A percentile compares a stretch with the other conserved stretches of the same genome.
These are phyloP conservation scores for Boletellus sp. DNA, from an alignment of 768 basidiomycete species.

Conservation along the genomic window DNA sequence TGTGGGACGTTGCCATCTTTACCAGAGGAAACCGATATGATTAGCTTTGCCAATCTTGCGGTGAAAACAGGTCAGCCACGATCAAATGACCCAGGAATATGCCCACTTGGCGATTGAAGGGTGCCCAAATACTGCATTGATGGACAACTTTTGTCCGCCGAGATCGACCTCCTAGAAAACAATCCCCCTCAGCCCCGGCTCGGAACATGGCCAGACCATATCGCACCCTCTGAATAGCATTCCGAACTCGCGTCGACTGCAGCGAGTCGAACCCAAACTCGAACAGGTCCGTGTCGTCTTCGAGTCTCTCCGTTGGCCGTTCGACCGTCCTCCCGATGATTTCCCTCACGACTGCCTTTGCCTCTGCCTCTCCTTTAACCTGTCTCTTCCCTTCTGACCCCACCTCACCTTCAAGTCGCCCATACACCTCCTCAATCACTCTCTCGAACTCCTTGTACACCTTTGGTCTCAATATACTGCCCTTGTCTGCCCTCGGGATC, in stretches of 20 bases:
- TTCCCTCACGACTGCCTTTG: slow-evolving; percentile 9
- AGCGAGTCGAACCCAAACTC: slow-evolving; percentile 53
- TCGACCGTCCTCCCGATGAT: slow-evolving; percentile 24
- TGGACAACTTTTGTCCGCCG: slow-evolving; percentile 18
- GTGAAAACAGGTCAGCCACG: not conserved
- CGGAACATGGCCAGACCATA: slow-evolving; percentile 25
- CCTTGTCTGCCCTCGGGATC: slow-evolving; percentile 51
- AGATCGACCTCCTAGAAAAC: slow-evolving; percentile 16
- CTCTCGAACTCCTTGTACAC: slow-evolving; percentile 50
- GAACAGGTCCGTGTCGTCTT: slow-evolving; percentile 39
- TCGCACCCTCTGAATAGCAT: slow-evolving; percentile 40
- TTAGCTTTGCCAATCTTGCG: slow-evolving; percentile 38
- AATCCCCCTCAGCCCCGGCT: slow-evolving; percentile 19
- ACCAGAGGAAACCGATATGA: slow-evolving; percentile 35
- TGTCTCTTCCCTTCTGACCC: slow-evolving; percentile 20
- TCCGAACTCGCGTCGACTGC: slow-evolving; percentile 48
- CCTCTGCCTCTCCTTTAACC: slow-evolving; percentile 9
- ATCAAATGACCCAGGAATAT: not conserved
- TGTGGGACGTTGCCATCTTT: slow-evolving; percentile 15
- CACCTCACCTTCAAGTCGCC: slow-evolving; percentile 39
- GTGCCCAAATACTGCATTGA: slow-evolving; percentile 46
- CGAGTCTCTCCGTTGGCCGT: slow-evolving; percentile 10
- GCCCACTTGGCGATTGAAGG: slow-evolving; percentile 41
- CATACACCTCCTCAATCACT: slow-evolving; percentile 40
- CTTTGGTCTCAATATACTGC: slow-evolving; percentile 45